Evolutionary conservation across 306 rosid genomes (phyloP), one percentile per base, ranked within the genome.

Genomic region (Quercus engelmannii): DNA sequence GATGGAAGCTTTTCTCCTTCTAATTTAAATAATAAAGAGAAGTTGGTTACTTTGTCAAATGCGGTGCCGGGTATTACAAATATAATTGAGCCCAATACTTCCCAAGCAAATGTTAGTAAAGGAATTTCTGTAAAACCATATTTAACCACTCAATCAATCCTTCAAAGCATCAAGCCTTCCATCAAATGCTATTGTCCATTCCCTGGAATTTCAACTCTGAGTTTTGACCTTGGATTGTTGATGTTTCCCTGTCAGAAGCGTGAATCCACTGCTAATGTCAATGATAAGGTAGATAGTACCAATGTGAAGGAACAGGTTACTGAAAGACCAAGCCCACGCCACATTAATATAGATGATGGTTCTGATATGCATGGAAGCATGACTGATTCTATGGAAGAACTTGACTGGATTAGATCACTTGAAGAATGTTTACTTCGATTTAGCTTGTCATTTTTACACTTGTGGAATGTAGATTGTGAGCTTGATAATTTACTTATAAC

Each of bases 381-480:
- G 38, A 78, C 35, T 46, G 85, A 81, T 69, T 41, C 83, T 80
- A 71, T 15, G 56, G 91, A 87, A 33, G 91, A 88, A 78, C 88
- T 41, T n/a, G 85, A 84, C 15, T 79, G 83, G 92, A 83, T 85
- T 85, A 84, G 72, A 82, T 85, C 80, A 71, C 90, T 88, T 79
- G 99, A 95, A 85, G 98, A 91, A 82, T 84, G 87, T 80, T 85
- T 91, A 54, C 87, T 95, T 85, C 94, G 88, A 43, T 95, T 86
- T 87, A 89, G 97, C 87, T 87, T 95, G 88, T 92, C 97, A 63
- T 85, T 89, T 90, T 88, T 95, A 77, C 99, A 95, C 79, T 80
- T 86, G 81, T 95, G 99, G 99, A 73, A 84, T 75, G 88, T 93
- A 3, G 96, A 95, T 81, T 56, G 75, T 43, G 92, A 87, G 76